Conservation (phyloP, 768 basidiomycete species). For the Tylopilus vinaceipallidus region DNA sequence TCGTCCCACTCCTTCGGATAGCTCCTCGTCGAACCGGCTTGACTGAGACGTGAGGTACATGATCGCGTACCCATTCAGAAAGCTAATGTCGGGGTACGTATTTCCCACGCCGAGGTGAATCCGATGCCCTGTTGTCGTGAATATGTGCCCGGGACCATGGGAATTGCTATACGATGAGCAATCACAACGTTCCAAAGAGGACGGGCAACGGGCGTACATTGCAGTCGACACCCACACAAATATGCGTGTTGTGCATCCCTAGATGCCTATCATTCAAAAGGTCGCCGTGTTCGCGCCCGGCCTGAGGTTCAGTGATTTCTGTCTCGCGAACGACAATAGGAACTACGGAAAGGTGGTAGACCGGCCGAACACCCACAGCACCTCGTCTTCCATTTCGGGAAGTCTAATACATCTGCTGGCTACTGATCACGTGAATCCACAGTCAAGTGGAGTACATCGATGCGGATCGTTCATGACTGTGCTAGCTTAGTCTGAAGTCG, state of each 20-base stretch:
- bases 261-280: slow-evolving; percentile 80
- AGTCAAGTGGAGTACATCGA: too few relatives aligned
- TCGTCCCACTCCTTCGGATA: slow-evolving; percentile 93
- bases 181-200: background rate
- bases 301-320: slow-evolving; percentile 86
- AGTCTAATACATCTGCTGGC: too few relatives aligned
- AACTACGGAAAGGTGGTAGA: too few relatives aligned
- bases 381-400: too few relatives aligned
- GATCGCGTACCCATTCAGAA: slow-evolving; percentile 94
- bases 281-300: slow-evolving; percentile 89
- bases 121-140: slow-evolving; percentile 98
- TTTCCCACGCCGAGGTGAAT: slow-evolving; percentile 97
- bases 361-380: too few relatives aligned
- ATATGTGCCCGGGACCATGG: slow-evolving; percentile 93
- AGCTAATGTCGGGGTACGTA: slow-evolving; percentile 94
- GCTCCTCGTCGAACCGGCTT: slow-evolving; percentile 94
- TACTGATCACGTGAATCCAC: too few relatives aligned
- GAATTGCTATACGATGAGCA: slow-evolving; percentile 50
- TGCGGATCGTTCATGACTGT: too few relatives aligned
- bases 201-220: slow-evolving; percentile 57
- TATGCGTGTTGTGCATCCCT: slow-evolving; percentile 87
- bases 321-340: too few relatives aligned
- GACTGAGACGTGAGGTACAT: slow-evolving; percentile 97
- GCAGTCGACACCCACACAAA: slow-evolving; percentile 97
- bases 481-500: too few relatives aligned